Percentiles rank a stretch among this genome's conserved stretches.
Evolutionary conservation across 2,329 filamentous ascomycete genomes (phyloP).

Genomic region (Aspergillus pseudoviridinutans): DNA sequence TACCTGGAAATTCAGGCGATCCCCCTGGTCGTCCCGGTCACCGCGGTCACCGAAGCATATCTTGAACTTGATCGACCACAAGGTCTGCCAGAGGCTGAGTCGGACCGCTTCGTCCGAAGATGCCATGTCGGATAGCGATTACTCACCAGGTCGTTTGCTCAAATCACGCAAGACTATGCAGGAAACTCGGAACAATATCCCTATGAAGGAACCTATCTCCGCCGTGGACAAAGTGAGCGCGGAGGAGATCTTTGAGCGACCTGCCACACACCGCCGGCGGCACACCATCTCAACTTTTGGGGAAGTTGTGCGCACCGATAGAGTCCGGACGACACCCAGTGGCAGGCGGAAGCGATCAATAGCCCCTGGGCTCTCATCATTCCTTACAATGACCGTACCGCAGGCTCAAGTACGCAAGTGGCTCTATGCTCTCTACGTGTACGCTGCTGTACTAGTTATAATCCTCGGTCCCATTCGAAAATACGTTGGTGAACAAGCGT

Average conservation of each 20-base stretch:
- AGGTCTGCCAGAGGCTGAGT: slow-evolving; percentile 49
- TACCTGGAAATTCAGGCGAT: slow-evolving; percentile 77
- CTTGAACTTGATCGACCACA: slow-evolving; percentile 40
- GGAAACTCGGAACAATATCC: slow-evolving; percentile 12
- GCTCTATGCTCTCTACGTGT: slow-evolving; percentile 77
- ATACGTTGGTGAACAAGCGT: slow-evolving; percentile 64
- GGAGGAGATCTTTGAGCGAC: slow-evolving; percentile 22
- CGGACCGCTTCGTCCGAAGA: slow-evolving; percentile 34
- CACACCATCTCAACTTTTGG: slow-evolving; percentile 53
- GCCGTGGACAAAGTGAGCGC: slow-evolving; percentile 20
- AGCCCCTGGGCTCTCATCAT: slow-evolving; percentile 64
- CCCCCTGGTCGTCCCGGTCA: slow-evolving; percentile 37
- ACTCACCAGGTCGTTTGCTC: slow-evolving; percentile 18
- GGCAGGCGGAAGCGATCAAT: slow-evolving; percentile 64
- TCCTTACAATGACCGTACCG: slow-evolving; percentile 72
- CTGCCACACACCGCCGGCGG: slow-evolving; percentile 24
- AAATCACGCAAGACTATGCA: slow-evolving; percentile 35
- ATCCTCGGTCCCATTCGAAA: slow-evolving; percentile 68
- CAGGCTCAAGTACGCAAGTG: slow-evolving; percentile 77
- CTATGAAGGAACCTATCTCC: slow-evolving; percentile 14
- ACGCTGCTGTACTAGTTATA: slow-evolving; percentile 61
- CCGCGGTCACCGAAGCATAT: slow-evolving; percentile 35
- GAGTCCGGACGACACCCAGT: slow-evolving; percentile 51
- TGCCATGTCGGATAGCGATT: slow-evolving; percentile 37
- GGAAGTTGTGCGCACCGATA: slow-evolving; percentile 24